Conservation (phyloP, 73 alveolate genomes). For the Uronychia binucleata region DNA sequence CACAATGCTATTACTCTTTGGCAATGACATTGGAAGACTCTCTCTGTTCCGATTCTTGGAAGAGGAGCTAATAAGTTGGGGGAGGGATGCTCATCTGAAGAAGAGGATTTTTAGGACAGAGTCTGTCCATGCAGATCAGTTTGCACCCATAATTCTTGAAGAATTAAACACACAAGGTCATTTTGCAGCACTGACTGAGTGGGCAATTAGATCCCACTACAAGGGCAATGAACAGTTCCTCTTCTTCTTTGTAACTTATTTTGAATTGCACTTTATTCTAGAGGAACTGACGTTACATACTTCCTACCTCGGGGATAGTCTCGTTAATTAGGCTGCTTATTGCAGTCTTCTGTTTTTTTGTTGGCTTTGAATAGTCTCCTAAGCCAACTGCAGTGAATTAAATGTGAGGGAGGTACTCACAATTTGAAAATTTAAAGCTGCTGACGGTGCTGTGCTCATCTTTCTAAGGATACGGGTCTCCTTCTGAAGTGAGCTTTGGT, state of each 20-base stretch:
- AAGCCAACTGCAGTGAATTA: not conserved
- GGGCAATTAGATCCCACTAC: constrained; percentile 54
- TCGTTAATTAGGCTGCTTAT: not conserved
- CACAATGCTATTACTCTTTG: no score
- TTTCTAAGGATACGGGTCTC: no score
- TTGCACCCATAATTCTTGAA: constrained; percentile 45
- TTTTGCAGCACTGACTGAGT: constrained; percentile 40
- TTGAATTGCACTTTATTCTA: not conserved
- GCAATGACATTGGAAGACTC: no score
- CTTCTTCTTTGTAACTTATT: not conserved
- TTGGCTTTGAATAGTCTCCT: not conserved
- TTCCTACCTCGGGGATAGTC: not conserved
- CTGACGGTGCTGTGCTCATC: no score
- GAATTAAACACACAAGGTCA: constrained; percentile 45
- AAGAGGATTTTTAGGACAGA: constrained; percentile 54
- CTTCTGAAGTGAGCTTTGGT: no score
- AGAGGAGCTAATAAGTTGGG: not conserved
- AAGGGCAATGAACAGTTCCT: constrained; percentile 31
- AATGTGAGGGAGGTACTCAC: not conserved
- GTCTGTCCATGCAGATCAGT: constrained; percentile 57
- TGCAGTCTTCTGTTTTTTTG: not conserved
- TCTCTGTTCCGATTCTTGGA: no score
- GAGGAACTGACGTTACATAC: not conserved
- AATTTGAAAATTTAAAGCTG: not conserved
- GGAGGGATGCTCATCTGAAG: constrained; percentile 14